Evolutionary conservation across 495 filamentous ascomycete species (phyloP), one percentile per base, ranked within the genome.

Genomic region (Stereocaulon alpinum): DNA sequence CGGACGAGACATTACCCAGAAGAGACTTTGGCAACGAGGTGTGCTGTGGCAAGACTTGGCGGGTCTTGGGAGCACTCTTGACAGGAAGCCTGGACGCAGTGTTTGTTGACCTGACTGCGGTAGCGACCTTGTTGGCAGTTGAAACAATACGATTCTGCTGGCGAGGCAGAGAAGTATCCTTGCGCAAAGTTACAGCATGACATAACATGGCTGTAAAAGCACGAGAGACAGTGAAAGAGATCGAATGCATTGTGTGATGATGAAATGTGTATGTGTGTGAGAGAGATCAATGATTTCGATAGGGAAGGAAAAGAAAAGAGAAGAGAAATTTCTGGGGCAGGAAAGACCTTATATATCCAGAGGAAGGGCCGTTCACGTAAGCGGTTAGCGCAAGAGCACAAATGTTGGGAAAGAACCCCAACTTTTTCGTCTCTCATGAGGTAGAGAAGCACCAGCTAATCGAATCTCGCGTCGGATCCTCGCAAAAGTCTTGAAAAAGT

Each of bases 81-180:
- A 20, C 6, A 6, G 56, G n/a, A 48, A 49, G 56, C 56, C 47
- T 58, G 56, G 45, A 18, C 56, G 42, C 32, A 47, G 20, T 58
- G 43, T 43, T 15, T 24, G 10, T 18, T 50, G 56, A 11, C 14
- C 9, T 52, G 49, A 52, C 48, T 30, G 7, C 43, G 56, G 47
- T 41, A 18, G 43, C 56, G 44, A 43, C n/a, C 1, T 20, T 49
- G 32, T 42, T 58, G 32, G 48, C n/a, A 42, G 42, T 22, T 42
- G 27, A 30, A 30, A 34, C 41, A 45, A 42, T 37, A 40, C 17
- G n/a, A 17, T 32, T 30, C 47, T n/a, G 34, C 30, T 32, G 40
- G 45, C 44, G 43, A 29, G 45, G 24, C 22, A 41, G 49, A 43
- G 1, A 12, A 11, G 34, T 58, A 29, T 24, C 10, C 20, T 14